Evolutionary conservation across 495 filamentous ascomycete species (phyloP).

Genomic region (Aspergillus funiculosus): DNA sequence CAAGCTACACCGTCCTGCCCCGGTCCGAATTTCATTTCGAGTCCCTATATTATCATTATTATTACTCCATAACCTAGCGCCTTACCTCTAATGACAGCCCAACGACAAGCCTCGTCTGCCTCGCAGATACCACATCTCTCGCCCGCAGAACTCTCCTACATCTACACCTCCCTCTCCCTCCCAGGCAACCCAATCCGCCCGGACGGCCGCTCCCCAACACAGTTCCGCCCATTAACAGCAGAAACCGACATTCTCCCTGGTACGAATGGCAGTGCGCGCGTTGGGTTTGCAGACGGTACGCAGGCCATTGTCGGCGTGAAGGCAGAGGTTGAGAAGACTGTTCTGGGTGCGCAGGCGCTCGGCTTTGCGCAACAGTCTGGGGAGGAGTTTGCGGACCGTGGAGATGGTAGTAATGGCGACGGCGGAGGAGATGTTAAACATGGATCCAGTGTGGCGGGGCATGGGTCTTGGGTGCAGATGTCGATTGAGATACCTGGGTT

Average conservation of each 20-base stretch:
- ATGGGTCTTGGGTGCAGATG: conserved; percentile 69
- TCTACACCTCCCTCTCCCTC: conserved; percentile 76
- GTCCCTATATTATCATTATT: not conserved
- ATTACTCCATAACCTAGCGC: not conserved
- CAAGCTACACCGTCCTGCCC: too few relatives aligned
- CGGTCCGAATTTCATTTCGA: too few relatives aligned
- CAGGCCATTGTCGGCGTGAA: conserved; percentile 95
- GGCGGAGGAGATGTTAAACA: conserved; percentile 25
- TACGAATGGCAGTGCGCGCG: conserved; percentile 84
- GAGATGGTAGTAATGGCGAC: conserved; percentile 6
- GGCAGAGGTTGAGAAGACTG: conserved; percentile 76
- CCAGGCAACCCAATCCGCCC: conserved; percentile 78
- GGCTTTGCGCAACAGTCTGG: conserved; percentile 25
- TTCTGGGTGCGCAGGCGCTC: conserved; percentile 26
- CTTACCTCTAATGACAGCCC: conserved; percentile 32
- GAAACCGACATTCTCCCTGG: conserved; percentile 84
- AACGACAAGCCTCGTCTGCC: conserved; percentile 43
- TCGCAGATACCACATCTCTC: conserved; percentile 63
- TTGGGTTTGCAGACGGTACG: conserved; percentile 91
- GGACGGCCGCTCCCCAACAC: conserved; percentile 72
- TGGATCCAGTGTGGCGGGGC: conserved; percentile 34
- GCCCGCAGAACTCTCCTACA: conserved; percentile 92
- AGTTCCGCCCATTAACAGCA: conserved; percentile 86
- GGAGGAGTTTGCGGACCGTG: conserved; percentile 24
- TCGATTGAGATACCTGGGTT: conserved; percentile 79